Conservation (phyloP, 352 stramenopile species). For the Blastocystis sp. region DNA sequence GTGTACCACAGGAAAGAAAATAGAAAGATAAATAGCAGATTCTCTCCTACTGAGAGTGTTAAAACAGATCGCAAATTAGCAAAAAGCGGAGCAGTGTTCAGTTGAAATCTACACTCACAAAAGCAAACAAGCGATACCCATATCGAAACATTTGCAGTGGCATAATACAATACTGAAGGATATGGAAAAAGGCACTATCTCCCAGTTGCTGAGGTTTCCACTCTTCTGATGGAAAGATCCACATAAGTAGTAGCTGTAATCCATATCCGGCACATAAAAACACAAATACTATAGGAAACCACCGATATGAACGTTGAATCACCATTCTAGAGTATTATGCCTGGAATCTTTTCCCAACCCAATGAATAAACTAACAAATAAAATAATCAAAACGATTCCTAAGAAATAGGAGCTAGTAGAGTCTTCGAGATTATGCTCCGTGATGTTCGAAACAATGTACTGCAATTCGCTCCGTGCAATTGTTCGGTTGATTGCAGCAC, state of each 20-base stretch:
- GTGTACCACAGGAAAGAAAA: neutral
- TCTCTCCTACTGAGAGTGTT: neutral
- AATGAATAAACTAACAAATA: neutral
- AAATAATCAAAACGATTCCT: neutral
- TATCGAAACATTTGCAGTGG: conserved; percentile 44
- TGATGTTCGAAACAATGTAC: conserved; percentile 24
- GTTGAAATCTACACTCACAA: conserved; percentile 1
- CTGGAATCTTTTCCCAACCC: neutral
- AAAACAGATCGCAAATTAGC: neutral
- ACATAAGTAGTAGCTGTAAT: neutral
- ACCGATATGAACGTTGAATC: neutral
- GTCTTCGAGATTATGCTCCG: conserved; percentile 33
- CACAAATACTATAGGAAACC: conserved; percentile 1
- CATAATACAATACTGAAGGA: conserved; percentile 3
- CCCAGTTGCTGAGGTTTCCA: conserved; percentile 21
- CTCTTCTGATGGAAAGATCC: neutral
- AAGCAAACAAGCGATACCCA: neutral
- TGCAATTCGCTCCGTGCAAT: neutral
- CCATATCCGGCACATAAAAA: conserved; percentile 8
- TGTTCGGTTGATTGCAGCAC: neutral
- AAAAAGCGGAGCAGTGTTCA: neutral
- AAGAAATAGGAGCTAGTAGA: neutral
- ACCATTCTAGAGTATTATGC: neutral
- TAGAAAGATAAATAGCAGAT: conserved; percentile 48
- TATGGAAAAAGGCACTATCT: neutral